These are phyloP conservation scores for Neohortaea acidophila DNA, from an alignment of 495 filamentous ascomycete genomes.

Conservation along the genomic window DNA sequence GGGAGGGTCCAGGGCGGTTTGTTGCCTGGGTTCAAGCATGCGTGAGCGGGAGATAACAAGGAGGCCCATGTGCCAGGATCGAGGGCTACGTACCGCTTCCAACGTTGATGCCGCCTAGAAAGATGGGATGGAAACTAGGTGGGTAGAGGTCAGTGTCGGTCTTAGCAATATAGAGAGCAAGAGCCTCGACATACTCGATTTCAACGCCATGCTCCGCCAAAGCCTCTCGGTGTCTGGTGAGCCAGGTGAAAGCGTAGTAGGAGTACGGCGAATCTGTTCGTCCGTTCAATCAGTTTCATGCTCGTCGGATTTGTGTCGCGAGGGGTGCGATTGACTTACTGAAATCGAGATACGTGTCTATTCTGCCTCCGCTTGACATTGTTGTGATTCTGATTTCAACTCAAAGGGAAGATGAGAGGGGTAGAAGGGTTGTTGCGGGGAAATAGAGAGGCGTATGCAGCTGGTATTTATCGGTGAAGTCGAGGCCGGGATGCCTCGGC, in stretches of 20 bases:
- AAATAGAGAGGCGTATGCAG: no score
- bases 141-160: no score
- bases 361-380: neutral
- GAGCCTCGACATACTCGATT: slow-evolving; percentile 37
- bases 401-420: no score
- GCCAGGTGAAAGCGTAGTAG: slow-evolving; percentile 45
- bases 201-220: slow-evolving; percentile 43
- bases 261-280: slow-evolving; percentile 56
- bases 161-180: slow-evolving; percentile 4
- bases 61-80: no score
- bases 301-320: no score
- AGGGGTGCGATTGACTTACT: no score
- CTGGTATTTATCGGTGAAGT: no score
- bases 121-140: slow-evolving; percentile 47
- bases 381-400: no score
- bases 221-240: slow-evolving; percentile 37
- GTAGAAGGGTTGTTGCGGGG: no score
- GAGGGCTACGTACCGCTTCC: slow-evolving; percentile 42
- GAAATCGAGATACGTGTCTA: neutral
- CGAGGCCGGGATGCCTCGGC: no score
- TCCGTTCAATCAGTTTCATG: no score
- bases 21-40: slow-evolving; percentile 50
- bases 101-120: slow-evolving; percentile 58
- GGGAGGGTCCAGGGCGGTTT: slow-evolving; percentile 57
- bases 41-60: no score